Percentiles rank a stretch among this genome's conserved stretches.
Evolutionary conservation across 1,284 basidiomycete genomes (phyloP).

Genomic region (Clitocybe nebularis): DNA sequence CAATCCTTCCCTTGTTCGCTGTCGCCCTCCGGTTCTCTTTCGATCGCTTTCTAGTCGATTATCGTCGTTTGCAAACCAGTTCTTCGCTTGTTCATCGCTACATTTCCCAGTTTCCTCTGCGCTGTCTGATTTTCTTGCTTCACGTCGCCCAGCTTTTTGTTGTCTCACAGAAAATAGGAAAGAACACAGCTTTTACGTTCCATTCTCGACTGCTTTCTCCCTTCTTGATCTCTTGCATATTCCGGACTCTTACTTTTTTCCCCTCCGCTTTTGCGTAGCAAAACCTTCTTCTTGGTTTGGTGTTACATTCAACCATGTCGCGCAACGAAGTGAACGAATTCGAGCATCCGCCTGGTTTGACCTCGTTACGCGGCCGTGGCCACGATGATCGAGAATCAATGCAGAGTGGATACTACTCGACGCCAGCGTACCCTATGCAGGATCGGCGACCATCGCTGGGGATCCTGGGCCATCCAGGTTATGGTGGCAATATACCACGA

Average conservation of each 20-base stretch:
- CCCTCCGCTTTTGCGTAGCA: constrained; percentile 17
- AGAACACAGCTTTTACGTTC: constrained; percentile 14
- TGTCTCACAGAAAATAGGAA: constrained; percentile 15
- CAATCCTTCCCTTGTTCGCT: constrained; percentile 20
- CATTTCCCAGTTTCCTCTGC: constrained; percentile 19
- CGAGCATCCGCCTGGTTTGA: constrained; percentile 36
- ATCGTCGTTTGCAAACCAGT: constrained; percentile 29
- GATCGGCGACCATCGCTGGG: constrained; percentile 29
- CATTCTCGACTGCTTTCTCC: constrained; percentile 10
- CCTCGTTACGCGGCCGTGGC: constrained; percentile 18
- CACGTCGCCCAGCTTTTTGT: constrained; percentile 23
- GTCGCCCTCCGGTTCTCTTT: constrained; percentile 26
- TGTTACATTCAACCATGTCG: constrained; percentile 27
- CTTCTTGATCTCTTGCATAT: constrained; percentile 12
- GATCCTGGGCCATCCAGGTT: constrained; percentile 17
- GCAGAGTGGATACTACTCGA: constrained; percentile 13
- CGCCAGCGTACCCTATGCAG: constrained; percentile 17
- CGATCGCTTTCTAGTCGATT: constrained; percentile 33
- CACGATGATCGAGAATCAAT: constrained; percentile 19
- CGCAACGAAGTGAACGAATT: constrained; percentile 38
- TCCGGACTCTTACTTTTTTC: constrained; percentile 7
- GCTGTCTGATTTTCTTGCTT: constrained; percentile 23
- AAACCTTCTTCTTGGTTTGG: constrained; percentile 10
- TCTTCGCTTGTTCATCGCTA: constrained; percentile 28
- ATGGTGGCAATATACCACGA: constrained; percentile 18